These are phyloP conservation scores for Vickermania spadyakhi DNA, from an alignment of 208 protist genomes.

Conservation along the genomic window DNA sequence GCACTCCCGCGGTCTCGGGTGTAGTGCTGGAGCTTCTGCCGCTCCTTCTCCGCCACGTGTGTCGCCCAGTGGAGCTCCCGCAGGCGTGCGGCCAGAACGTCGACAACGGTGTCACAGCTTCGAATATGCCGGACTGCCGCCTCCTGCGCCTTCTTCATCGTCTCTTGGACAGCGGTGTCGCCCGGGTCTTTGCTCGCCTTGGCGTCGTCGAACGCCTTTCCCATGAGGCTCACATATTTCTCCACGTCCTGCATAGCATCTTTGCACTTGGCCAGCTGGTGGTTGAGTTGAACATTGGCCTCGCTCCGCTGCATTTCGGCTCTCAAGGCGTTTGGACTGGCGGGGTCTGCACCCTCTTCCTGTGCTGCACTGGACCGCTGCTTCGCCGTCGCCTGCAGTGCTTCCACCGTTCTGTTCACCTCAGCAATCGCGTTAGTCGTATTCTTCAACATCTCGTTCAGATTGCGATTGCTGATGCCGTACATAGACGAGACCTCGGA, in stretches of 20 bases:
- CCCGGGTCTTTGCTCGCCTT: background rate
- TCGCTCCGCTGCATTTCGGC: background rate
- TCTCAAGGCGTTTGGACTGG: background rate
- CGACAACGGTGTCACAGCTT: background rate
- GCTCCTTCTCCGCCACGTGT: background rate
- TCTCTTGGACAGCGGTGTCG: background rate
- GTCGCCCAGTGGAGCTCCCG: background rate
- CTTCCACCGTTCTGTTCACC: background rate
- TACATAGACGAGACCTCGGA: background rate
- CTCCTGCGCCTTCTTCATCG: background rate
- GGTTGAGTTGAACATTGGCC: background rate
- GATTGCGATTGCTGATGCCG: background rate
- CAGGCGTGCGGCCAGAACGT: background rate
- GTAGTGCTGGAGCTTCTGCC: background rate
- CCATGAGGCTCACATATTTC: background rate
- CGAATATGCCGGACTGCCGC: background rate
- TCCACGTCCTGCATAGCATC: background rate
- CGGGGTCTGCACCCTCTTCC: too few relatives aligned
- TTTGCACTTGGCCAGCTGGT: background rate
- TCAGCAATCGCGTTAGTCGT: background rate
- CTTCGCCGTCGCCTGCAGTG: background rate
- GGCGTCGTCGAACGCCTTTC: background rate
- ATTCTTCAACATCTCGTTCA: background rate
- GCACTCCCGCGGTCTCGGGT: background rate
- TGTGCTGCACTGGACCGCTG: background rate